phyloP scores from a whole-genome alignment of 805 yeast species.

The Candida khao-thaluensis region DNA sequence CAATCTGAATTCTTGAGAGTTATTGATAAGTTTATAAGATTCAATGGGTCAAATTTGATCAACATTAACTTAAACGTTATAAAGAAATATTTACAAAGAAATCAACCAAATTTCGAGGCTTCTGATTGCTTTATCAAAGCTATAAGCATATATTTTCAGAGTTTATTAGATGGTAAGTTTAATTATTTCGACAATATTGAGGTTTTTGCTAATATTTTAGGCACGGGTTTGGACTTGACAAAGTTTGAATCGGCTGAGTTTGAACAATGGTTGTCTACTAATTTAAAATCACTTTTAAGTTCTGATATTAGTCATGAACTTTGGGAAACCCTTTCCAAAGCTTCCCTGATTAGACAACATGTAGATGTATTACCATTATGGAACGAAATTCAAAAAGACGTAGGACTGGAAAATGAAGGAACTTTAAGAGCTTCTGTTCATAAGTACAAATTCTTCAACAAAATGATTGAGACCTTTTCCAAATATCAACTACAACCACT shows the following conservation, averaged over 20 bases:
- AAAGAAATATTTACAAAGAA: conserved; percentile 16
- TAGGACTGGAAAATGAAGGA: conserved; percentile 18
- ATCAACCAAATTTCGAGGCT: conserved; percentile 5
- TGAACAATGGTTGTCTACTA: conserved; percentile 1
- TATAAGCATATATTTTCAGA: conserved; percentile 7
- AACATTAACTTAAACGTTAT: conserved; percentile 17
- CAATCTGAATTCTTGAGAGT: conserved; percentile 22
- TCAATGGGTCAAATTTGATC: conserved; percentile 33
- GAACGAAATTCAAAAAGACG: conserved; percentile 11
- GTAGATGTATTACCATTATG: conserved; percentile 10
- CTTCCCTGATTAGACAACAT: background rate
- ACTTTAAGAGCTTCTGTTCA: conserved; percentile 17
- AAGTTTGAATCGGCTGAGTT: background rate
- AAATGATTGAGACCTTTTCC: conserved; percentile 10
- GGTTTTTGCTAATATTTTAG: conserved; percentile 13
- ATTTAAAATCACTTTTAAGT: conserved; percentile 3
- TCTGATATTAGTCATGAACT: conserved; percentile 5
- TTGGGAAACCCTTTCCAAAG: conserved; percentile 12
- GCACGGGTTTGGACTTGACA: conserved; percentile 13
- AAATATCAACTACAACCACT: conserved; percentile 1
- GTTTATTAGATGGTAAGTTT: conserved; percentile 1
- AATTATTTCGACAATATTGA: background rate
- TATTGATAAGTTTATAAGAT: conserved; percentile 37
- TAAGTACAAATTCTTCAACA: conserved; percentile 31
- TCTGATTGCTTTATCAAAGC: conserved; percentile 5